Evolutionary conservation across 2,329 filamentous ascomycete species (phyloP).

Genomic region (Epichloe bromicola): DNA sequence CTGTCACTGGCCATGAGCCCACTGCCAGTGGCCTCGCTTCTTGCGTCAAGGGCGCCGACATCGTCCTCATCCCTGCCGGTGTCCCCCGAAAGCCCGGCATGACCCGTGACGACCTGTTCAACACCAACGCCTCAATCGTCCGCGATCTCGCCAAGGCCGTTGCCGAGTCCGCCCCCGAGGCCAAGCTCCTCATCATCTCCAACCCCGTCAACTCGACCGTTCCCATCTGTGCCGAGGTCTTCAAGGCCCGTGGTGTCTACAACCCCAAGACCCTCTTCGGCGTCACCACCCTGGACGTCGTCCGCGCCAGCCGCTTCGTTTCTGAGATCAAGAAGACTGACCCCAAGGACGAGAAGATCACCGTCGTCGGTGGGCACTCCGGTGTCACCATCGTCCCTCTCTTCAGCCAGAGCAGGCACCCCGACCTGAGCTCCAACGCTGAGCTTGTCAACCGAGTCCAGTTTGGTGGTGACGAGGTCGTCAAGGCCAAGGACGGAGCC

Average conservation of each 20-base stretch:
- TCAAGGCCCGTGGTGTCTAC: conserved; percentile 92
- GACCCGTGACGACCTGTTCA: conserved; percentile 99
- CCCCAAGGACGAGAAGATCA: conserved; percentile 86
- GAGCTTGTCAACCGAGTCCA: conserved; percentile 87
- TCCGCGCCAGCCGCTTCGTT: conserved; percentile 96
- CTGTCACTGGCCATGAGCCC: conserved; percentile 78
- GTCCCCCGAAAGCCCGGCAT: conserved; percentile 97
- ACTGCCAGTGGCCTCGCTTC: conserved; percentile 61
- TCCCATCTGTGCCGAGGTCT: conserved; percentile 92
- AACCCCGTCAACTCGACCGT: conserved; percentile 99
- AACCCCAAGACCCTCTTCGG: conserved; percentile 98
- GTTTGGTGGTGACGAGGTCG: conserved; percentile 98
- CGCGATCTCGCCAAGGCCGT: conserved; percentile 93
- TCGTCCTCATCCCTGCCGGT: conserved; percentile 95
- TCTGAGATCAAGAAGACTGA: conserved; percentile 84
- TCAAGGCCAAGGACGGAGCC: conserved; percentile 96
- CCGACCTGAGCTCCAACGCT: conserved; percentile 65
- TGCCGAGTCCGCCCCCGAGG: conserved; percentile 77
- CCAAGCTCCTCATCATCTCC: conserved; percentile 93
- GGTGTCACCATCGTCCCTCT: conserved; percentile 97
- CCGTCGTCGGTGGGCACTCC: conserved; percentile 92
- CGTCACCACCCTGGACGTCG: conserved; percentile 97
- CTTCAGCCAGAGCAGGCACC: conserved; percentile 85
- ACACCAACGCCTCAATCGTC: conserved; percentile 99
- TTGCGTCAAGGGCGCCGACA: conserved; percentile 75